Conservation (phyloP, 2,329 filamentous ascomycete species). For the Phoma sp. region DNA sequence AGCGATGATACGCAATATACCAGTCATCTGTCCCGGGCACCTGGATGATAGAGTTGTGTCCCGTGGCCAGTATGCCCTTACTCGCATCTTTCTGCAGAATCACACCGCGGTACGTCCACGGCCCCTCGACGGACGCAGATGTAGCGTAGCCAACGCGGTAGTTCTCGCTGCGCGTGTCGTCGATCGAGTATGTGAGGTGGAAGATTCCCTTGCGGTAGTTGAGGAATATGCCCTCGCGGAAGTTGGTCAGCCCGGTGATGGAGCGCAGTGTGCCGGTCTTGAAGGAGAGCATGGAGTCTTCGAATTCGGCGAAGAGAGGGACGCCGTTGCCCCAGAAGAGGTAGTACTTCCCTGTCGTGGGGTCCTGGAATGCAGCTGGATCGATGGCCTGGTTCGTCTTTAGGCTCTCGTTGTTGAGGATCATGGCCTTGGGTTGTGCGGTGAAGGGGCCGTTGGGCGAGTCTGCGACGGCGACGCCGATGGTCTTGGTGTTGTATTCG, state of each 20-base stretch:
- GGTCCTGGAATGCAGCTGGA: constrained; percentile 34
- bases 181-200: constrained; percentile 40
- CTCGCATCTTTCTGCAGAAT: constrained; percentile 33
- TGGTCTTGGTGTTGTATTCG: constrained; percentile 36
- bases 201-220: constrained; percentile 35
- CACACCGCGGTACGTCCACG: constrained; percentile 35
- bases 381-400: constrained; percentile 38
- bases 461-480: constrained; percentile 36
- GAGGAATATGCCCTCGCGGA: constrained; percentile 37
- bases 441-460: constrained; percentile 34
- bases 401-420: constrained; percentile 34
- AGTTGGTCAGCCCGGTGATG: constrained; percentile 29
- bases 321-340: constrained; percentile 38
- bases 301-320: constrained; percentile 31
- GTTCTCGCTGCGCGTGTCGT: constrained; percentile 37
- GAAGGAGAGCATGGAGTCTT: constrained; percentile 33
- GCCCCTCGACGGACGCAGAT: constrained; percentile 25
- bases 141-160: constrained; percentile 42
- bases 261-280: constrained; percentile 21
- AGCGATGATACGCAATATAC: constrained; percentile 42
- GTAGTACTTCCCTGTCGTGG: constrained; percentile 35
- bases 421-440: constrained; percentile 35
- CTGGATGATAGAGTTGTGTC: constrained; percentile 37
- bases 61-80: constrained; percentile 34
- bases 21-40: constrained; percentile 39